Evolutionary conservation across 495 filamentous ascomycete genomes (phyloP), one percentile per base, ranked within the genome.

Genomic region (Copromyces sp.): DNA sequence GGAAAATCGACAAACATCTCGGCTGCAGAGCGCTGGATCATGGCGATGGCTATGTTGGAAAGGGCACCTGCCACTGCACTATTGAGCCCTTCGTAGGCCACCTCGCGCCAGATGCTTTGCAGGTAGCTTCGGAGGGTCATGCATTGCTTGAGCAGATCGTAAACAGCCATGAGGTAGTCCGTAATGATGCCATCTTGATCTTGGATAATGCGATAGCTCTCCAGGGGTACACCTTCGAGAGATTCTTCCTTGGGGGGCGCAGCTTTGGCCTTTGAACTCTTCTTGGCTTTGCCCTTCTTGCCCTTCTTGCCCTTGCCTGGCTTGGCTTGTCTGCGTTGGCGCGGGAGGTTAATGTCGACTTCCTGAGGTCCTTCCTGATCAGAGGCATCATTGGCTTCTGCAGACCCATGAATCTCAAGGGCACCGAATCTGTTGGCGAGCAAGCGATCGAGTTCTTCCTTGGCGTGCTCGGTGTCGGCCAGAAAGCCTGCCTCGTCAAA

Each of bases 161-260:
- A 81, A 12, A 81, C 80, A 32, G 83, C 82, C 76, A 85, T 78
- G 20, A 82, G 72, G 74, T 84, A 85, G 24, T 84, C 81, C 17
- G 80, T 80, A 2, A 78, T 29, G 44, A 74, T 68, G 24, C 69
- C 71, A 1, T 72, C 73, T 3, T 32, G 14, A 65, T 70, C 71
- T 17, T 72, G 65, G 53, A 86, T 84, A 73, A 87, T 83, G 61
- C 80, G 81, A 74, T 83, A 86, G 71, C 77, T 83, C 72, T 85
- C 85, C 39, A 86, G 71, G 11, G 81, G 82, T 12, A 40, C 11
- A 40, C 16, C 16, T 44, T 44, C 41, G 41, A 44, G 16, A 44
- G 41, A 16, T 44, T n/a, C 41, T 17, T 44, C 5, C 14, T 16
- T 17, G 41, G 41, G 5, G 39, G 81, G 68, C 29, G 81, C 76